A percentile compares a stretch with the other conserved stretches of the same genome.
Evolutionary conservation across 2,329 filamentous ascomycete genomes (phyloP).

Genomic region (Daldinia eschscholtzii): DNA sequence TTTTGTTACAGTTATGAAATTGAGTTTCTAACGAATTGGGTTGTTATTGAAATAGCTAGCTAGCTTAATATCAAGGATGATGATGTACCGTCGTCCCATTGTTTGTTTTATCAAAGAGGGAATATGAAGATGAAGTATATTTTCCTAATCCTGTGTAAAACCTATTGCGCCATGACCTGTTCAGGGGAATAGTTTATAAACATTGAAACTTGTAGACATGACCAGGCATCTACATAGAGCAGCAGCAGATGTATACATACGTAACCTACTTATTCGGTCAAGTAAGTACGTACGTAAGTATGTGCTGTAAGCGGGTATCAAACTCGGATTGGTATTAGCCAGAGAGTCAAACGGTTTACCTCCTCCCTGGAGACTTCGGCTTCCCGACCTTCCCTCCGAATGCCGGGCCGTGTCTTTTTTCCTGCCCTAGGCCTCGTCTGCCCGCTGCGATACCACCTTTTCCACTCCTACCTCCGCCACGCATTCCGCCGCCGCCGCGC

Average conservation of each 20-base stretch:
- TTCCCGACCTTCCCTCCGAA: constrained; percentile 58
- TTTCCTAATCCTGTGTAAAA: constrained; percentile 13
- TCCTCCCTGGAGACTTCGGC: constrained; percentile 52
- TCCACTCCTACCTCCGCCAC: constrained; percentile 50
- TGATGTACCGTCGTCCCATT: neutral
- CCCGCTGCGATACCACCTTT: constrained; percentile 59
- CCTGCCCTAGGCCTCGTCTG: constrained; percentile 64
- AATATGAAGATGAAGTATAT: constrained; percentile 14
- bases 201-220: constrained; percentile 5
- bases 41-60: constrained; percentile 6
- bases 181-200: constrained; percentile 10
- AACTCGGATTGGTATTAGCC: constrained; percentile 14
- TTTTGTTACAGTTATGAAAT: neutral
- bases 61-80: constrained; percentile 27
- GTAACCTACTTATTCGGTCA: neutral
- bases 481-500: constrained; percentile 39
- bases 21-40: constrained; percentile 4
- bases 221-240: constrained; percentile 14
- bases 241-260: neutral
- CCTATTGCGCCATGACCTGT: constrained; percentile 18
- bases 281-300: neutral
- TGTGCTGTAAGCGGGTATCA: constrained; percentile 43
- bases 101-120: neutral
- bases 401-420: constrained; percentile 60
- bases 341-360: constrained; percentile 37